A percentile compares a stretch with the other conserved stretches of the same genome.
Evolutionary conservation across 768 basidiomycete genomes (phyloP).

Genomic region (Crassisporium funariophilum): DNA sequence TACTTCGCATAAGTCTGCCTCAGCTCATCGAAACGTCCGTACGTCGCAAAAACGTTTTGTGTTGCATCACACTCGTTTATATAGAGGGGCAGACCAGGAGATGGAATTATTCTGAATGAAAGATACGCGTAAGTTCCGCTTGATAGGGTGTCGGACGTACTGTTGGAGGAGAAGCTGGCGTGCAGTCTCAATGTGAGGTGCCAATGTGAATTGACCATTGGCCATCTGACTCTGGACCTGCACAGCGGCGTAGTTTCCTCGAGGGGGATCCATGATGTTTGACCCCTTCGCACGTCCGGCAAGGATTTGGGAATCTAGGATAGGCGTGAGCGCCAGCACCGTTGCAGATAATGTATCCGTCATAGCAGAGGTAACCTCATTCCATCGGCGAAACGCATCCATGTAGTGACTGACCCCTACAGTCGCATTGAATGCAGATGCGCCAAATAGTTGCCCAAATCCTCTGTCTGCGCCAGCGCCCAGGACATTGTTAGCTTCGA

Average conservation of each 20-base stretch:
- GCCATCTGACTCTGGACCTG: slow-evolving; percentile 34
- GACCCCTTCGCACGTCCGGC: slow-evolving; percentile 36
- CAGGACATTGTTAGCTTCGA: slow-evolving; percentile 34
- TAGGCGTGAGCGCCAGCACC: slow-evolving; percentile 40
- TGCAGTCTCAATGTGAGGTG: slow-evolving; percentile 25
- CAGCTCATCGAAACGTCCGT: slow-evolving; percentile 39
- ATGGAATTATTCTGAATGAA: slow-evolving; percentile 33
- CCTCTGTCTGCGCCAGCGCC: slow-evolving; percentile 31
- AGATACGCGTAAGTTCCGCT: slow-evolving; percentile 1
- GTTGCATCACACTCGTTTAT: slow-evolving; percentile 41
- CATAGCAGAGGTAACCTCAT: slow-evolving; percentile 27
- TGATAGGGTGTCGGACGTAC: slow-evolving; percentile 24
- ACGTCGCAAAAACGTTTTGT: slow-evolving; percentile 42
- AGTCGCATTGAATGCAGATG: slow-evolving; percentile 32
- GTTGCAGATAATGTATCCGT: slow-evolving; percentile 24
- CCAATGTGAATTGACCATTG: slow-evolving; percentile 18
- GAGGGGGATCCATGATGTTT: slow-evolving; percentile 40
- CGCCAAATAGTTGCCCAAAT: slow-evolving; percentile 38
- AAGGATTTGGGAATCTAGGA: slow-evolving; percentile 35
- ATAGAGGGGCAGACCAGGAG: slow-evolving; percentile 41
- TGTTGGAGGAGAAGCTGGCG: slow-evolving; percentile 28
- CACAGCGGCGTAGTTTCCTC: slow-evolving; percentile 35
- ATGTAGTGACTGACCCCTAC: slow-evolving; percentile 30
- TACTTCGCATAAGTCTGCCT: slow-evolving; percentile 43
- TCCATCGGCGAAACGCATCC: slow-evolving; percentile 34